Conservation (phyloP, 2,329 filamentous ascomycete genomes). For the Ophiostoma himal-ulmi region DNA sequence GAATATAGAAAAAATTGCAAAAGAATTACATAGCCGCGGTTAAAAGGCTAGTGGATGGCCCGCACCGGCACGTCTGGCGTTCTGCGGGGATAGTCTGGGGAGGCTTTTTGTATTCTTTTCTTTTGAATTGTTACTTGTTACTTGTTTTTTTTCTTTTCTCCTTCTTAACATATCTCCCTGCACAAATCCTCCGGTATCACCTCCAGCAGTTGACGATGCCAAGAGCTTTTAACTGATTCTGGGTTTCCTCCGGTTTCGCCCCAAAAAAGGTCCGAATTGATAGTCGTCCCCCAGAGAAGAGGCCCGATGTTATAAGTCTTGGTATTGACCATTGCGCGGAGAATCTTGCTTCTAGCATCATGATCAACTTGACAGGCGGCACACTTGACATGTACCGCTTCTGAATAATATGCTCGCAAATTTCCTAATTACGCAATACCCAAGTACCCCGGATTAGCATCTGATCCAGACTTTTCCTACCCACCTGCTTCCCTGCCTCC, state of each 20-base stretch:
- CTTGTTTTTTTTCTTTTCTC: neutral
- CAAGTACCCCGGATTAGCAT: neutral
- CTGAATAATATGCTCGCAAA: neutral
- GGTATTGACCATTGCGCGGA: neutral
- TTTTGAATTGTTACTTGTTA: neutral
- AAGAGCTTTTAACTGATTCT: neutral
- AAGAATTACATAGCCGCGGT: neutral
- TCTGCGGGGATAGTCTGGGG: constrained; percentile 6
- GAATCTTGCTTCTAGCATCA: neutral
- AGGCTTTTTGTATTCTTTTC: neutral
- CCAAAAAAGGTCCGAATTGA: constrained; percentile 10
- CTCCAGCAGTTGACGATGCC: neutral
- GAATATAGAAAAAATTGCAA: neutral
- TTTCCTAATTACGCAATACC: neutral
- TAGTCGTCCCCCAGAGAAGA: neutral
- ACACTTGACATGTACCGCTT: neutral
- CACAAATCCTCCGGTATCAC: neutral
- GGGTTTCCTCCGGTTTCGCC: constrained; percentile 5
- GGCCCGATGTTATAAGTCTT: neutral
- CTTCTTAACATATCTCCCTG: neutral
- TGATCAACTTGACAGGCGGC: neutral
- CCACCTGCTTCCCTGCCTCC: neutral
- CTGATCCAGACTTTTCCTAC: neutral
- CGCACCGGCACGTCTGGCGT: neutral
- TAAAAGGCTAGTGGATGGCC: neutral